Evolutionary conservation across 2,329 filamentous ascomycete genomes (phyloP), one percentile per base, ranked within the genome.

Genomic region (Leptographium radiaticola): DNA sequence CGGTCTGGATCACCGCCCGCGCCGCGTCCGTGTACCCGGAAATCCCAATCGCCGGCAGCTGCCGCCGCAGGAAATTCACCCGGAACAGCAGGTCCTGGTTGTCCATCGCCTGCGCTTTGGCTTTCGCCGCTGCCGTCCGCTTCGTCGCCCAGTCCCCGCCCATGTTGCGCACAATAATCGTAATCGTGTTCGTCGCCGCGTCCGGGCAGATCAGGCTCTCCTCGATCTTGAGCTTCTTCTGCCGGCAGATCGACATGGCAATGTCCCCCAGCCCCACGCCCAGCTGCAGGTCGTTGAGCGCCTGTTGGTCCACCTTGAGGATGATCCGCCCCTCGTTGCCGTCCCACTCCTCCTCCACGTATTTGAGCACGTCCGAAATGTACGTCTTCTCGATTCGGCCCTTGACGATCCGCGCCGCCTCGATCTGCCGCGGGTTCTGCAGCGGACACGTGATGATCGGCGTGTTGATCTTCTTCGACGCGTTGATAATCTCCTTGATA

Each of bases 401-500:
- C 69, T 97, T 95, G 60, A 95, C 91, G 43, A 95, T 83, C 36
- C 85, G 83, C n/a, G 91, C 93, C 2, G 86, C 88, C 59, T 84
- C 79, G 53, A 93, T 81, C 59, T 85, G 80, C 53, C 78, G 73
- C 56, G 83, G 81, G 64, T 89, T 93, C 59, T 88, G 77, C 6
- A 97, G 75, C 6, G 87, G 84, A 63, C 93, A 97, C 7, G 80
- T 83, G 61, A 98, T 95, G 65, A 98, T 86, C 0, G 93, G 93
- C 0, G 93, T 98, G 67, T 87, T 94, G 69, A 98, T 98, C 50
- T 76, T 75, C 67, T 89, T 95, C 10, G 89, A 95, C 7, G 93
- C 93, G 70, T 98, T 98, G 81, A 98, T 98, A 61, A 98, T 98
- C 75, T 98, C 93, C 72, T 98, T 98, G 74, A 98, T 98, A 83